A percentile compares a stretch with the other conserved stretches of the same genome.
Evolutionary conservation across 805 yeast species (phyloP).

Genomic region (Pichia cephalocereana): DNA sequence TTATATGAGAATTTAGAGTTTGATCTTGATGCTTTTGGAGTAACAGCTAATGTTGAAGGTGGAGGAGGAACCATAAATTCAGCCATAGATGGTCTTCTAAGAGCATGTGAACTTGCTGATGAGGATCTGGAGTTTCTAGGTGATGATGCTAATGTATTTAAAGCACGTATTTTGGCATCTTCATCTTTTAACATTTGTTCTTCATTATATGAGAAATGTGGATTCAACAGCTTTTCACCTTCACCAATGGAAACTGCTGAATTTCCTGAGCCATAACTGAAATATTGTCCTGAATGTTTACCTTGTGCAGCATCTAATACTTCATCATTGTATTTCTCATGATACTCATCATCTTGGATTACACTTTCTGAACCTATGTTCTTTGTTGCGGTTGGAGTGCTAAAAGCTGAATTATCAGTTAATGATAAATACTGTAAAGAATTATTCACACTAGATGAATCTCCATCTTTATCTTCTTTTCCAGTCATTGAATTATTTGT

Average conservation of each 20-base stretch:
- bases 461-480: not conserved
- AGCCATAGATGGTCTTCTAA: conserved; percentile 28
- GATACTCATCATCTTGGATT: not conserved
- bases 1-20: conserved; percentile 20
- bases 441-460: not conserved
- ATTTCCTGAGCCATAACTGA: not conserved
- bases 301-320: not conserved
- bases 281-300: not conserved
- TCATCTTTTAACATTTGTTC: conserved; percentile 56
- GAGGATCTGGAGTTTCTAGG: conserved; percentile 21
- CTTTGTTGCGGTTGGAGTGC: not conserved
- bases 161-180: conserved; percentile 56
- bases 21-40: conserved; percentile 7
- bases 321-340: not conserved
- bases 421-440: not conserved
- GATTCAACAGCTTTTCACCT: conserved; percentile 15
- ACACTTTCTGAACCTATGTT: not conserved
- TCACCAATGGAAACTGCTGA: not conserved
- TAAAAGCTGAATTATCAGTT: not conserved
- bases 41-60: conserved; percentile 23
- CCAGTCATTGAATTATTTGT: not conserved
- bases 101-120: conserved; percentile 13
- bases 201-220: conserved; percentile 58
- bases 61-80: conserved; percentile 31
- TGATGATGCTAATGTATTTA: conserved; percentile 35